Percentiles rank a stretch among this genome's conserved stretches.
Conservation (phyloP, 139 green algal genomes). For the Coccomyxa sp. region DNA sequence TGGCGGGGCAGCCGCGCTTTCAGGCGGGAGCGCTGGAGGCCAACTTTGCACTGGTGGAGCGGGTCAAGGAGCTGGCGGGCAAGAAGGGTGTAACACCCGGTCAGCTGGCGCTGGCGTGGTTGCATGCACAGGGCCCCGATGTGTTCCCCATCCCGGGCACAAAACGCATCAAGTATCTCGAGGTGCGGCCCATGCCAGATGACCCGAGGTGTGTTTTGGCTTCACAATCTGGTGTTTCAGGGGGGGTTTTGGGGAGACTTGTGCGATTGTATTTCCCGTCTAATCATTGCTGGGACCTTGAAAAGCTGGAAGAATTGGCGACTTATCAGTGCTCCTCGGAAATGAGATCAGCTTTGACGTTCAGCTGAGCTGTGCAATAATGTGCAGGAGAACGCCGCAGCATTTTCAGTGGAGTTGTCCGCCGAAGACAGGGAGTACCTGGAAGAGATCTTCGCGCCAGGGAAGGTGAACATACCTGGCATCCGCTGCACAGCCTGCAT, state of each 20-base stretch:
- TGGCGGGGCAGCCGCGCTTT: slow-evolving; percentile 17
- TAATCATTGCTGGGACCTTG: too few species aligned
- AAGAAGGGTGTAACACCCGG: slow-evolving; percentile 56
- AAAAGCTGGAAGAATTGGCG: too few species aligned
- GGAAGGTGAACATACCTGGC: background rate
- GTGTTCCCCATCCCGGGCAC: slow-evolving; percentile 27
- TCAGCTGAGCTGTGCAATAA: too few species aligned
- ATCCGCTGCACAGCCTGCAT: too few species aligned
- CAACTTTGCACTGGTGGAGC: slow-evolving; percentile 63
- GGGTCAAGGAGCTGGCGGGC: slow-evolving; percentile 42
- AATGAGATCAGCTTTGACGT: too few species aligned
- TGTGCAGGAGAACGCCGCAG: slow-evolving; percentile 15
- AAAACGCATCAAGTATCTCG: slow-evolving; percentile 20
- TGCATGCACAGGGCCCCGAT: slow-evolving; percentile 32
- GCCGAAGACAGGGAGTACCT: slow-evolving; percentile 8
- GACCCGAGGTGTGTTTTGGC: too few species aligned
- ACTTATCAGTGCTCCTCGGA: too few species aligned
- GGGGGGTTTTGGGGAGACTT: too few species aligned
- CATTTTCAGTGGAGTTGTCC: slow-evolving; percentile 9
- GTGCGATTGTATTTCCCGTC: too few species aligned
- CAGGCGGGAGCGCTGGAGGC: slow-evolving; percentile 10
- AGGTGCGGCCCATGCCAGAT: background rate
- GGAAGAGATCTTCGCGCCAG: background rate
- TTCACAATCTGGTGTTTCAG: too few species aligned
- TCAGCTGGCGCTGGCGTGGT: slow-evolving; percentile 77